These are phyloP conservation scores for Arthrobotrys entomopaga DNA, from an alignment of 2,329 filamentous ascomycete species.

Conservation along the genomic window DNA sequence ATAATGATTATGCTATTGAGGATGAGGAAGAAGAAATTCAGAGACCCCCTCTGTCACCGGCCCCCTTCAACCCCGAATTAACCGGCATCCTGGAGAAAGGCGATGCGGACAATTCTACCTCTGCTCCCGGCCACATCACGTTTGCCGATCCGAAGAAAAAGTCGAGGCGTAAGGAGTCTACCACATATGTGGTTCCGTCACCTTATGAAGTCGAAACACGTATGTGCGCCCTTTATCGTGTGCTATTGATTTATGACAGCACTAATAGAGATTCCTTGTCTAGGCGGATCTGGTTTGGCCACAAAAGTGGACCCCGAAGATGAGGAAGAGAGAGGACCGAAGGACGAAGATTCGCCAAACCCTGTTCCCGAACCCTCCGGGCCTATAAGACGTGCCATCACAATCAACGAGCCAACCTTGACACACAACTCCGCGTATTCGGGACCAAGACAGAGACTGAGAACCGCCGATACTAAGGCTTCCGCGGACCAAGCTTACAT, in stretches of 20 bases:
- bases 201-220: conserved; percentile 49
- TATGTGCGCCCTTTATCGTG: conserved; percentile 13
- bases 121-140: conserved; percentile 36
- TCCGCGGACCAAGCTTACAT: conserved; percentile 39
- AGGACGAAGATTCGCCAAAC: conserved; percentile 40
- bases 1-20: conserved; percentile 44
- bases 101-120: conserved; percentile 4
- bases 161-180: conserved; percentile 38
- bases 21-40: conserved; percentile 41
- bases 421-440: conserved; percentile 35
- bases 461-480: conserved; percentile 11
- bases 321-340: conserved; percentile 25
- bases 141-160: conserved; percentile 44
- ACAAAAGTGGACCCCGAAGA: conserved; percentile 35
- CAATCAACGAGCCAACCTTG: conserved; percentile 65
- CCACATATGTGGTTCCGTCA: conserved; percentile 39
- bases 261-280: background rate
- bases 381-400: conserved; percentile 61
- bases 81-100: conserved; percentile 46
- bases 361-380: conserved; percentile 57
- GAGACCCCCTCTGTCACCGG: conserved; percentile 20
- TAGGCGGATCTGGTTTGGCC: conserved; percentile 44
- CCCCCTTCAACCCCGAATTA: conserved; percentile 27
- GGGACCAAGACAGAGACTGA: conserved; percentile 32
- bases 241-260: background rate